These are phyloP conservation scores for Puccinia triticina DNA, from an alignment of 1,284 basidiomycete species.

Conservation along the genomic window DNA sequence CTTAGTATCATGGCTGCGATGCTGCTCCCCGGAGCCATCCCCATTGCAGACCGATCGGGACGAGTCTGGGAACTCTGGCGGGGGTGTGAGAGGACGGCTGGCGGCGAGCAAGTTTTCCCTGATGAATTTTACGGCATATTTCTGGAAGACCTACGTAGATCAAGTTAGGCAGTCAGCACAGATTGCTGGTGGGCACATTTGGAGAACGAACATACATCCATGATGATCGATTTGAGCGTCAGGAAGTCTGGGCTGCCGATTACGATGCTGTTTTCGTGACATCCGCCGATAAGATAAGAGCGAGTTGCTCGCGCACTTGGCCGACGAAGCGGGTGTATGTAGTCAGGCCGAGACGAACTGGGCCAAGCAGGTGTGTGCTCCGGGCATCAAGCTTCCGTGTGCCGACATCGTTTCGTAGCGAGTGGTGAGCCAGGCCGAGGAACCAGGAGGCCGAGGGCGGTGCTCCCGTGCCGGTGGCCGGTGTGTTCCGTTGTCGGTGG, in stretches of 20 bases:
- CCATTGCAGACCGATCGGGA: slow-evolving; percentile 20
- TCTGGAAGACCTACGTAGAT: slow-evolving; percentile 32
- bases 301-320: slow-evolving; percentile 20
- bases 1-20: not conserved
- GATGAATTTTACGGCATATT: slow-evolving; percentile 40
- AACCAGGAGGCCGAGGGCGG: too few relatives aligned
- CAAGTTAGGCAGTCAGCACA: not conserved
- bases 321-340: slow-evolving; percentile 30
- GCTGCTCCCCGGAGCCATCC: not conserved
- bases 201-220: slow-evolving; percentile 19
- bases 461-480: too few relatives aligned
- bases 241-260: slow-evolving; percentile 25
- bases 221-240: slow-evolving; percentile 15
- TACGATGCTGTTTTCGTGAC: slow-evolving; percentile 24
- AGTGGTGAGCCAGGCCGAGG: too few relatives aligned
- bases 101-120: slow-evolving; percentile 29
- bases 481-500: too few relatives aligned
- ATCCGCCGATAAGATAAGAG: slow-evolving; percentile 19
- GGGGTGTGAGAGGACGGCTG: slow-evolving; percentile 1
- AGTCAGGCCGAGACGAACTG: slow-evolving; percentile 20
- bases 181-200: not conserved
- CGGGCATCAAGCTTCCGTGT: not conserved
- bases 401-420: not conserved
- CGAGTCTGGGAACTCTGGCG: slow-evolving; percentile 29
- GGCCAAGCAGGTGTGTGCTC: slow-evolving; percentile 14